Evolutionary conservation across 2,329 filamentous ascomycete genomes (phyloP), one percentile per base, ranked within the genome.

Genomic region (Stromatinia cepivora): DNA sequence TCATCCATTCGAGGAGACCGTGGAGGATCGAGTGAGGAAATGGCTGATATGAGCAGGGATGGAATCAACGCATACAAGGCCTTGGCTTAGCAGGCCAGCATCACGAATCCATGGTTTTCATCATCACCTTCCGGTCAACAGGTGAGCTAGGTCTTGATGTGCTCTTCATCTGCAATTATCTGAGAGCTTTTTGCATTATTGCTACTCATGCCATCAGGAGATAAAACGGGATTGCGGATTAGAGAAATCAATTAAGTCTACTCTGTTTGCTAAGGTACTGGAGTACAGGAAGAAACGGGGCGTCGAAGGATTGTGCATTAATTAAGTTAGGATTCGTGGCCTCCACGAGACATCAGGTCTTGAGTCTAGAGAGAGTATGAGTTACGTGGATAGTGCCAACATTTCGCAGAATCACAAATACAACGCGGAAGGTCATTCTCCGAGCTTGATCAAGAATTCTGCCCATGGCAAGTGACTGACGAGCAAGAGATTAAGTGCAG

Each of bases 111-210:
- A 82, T 83, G 80, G 76, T 79, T 15, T 2, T 81, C 80, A 1
- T 81, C 81, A 53, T 78, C 81, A 54, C 69, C 76, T 5, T 72
- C 70, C 0, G 79, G 79, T 4, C 76, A 76, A 4, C 81, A 83
- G 70, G 75, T 82, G 11, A 82, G 79, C 22, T 84, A 81, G 82
- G 81, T 81, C 2, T 71, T 84, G 15, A 84, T 83, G 81, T 77
- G 81, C 22, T 74, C 77, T 15, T 76, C 78, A 1, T 74, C 76
- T 4, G 76, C 77, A 4, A 66, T 76, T 1, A 64, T 81, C 13
- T 71, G 79, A 4, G 71, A 79, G 42, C 72, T 76, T 48, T 83
- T 82, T 76, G 81, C 81, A 2, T 81, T 83, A 65, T 78, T 81
- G 8, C 76, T 78, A 17, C 74, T 82, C 3, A 71, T 73, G 63